Percentiles rank a stretch among this genome's conserved stretches.
phyloP scores from a whole-genome alignment of 495 filamentous ascomycete genomes.

The Tuber umbilicatum region DNA sequence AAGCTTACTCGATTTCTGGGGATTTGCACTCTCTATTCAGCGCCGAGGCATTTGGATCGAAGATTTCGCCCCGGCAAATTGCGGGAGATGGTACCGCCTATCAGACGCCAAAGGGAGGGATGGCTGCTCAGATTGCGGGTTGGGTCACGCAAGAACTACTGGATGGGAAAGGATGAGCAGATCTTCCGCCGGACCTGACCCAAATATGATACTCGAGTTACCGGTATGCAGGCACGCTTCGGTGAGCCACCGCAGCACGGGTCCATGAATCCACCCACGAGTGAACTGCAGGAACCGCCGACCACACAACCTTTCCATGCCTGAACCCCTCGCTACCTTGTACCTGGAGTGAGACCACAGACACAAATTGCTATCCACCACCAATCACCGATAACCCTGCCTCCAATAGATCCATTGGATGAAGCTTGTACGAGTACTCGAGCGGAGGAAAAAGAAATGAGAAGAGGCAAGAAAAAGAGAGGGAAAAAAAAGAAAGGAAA shows the following conservation, averaged over 20 bases:
- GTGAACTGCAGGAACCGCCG: background rate
- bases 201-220: too few species aligned
- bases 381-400: background rate
- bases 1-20: background rate
- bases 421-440: background rate
- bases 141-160: background rate
- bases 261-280: background rate
- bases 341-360: background rate
- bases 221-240: background rate
- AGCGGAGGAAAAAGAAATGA: background rate
- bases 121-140: background rate
- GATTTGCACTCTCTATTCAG: background rate
- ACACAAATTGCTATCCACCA: background rate
- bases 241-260: background rate
- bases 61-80: background rate
- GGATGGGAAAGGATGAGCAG: background rate
- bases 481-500: background rate
- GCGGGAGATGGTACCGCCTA: background rate
- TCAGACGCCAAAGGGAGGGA: conserved; percentile 2
- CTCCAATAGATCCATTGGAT: background rate
- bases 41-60: background rate
- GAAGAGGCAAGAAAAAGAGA: background rate
- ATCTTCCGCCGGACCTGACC: background rate
- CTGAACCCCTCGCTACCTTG: too few species aligned
- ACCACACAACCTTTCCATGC: background rate